Evolutionary conservation across 2,329 filamentous ascomycete genomes (phyloP).

Genomic region (Scedosporium apiospermum): DNA sequence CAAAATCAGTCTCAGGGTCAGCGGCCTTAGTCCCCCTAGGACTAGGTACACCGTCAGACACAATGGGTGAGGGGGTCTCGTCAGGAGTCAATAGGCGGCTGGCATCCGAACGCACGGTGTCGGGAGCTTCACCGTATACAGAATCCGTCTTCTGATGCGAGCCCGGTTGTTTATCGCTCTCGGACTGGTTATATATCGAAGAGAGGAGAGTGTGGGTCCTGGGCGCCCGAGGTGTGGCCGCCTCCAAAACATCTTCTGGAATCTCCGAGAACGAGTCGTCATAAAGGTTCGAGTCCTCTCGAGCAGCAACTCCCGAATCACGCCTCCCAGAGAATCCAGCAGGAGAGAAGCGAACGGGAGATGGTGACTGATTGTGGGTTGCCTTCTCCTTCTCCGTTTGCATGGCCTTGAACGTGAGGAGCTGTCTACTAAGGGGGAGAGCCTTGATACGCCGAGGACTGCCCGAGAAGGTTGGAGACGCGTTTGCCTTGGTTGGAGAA

Average conservation of each 20-base stretch:
- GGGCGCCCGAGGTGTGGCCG: conserved; percentile 33
- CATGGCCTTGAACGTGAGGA: conserved; percentile 21
- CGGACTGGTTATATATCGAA: neutral
- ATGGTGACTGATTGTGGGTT: neutral
- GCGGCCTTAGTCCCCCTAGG: neutral
- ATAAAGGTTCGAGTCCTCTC: conserved; percentile 27
- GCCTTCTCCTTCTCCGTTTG: conserved; percentile 10
- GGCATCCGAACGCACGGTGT: conserved; percentile 26
- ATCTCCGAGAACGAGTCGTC: conserved; percentile 51
- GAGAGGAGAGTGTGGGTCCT: neutral
- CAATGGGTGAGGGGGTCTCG: conserved; percentile 34
- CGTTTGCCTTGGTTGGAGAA: neutral
- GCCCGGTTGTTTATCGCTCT: neutral
- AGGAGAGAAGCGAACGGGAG: conserved; percentile 6
- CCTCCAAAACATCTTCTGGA: conserved; percentile 38
- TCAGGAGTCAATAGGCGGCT: conserved; percentile 44
- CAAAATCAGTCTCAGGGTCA: neutral
- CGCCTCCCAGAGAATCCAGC: neutral
- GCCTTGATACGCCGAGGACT: conserved; percentile 26
- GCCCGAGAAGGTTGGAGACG: conserved; percentile 19
- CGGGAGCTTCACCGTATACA: conserved; percentile 19
- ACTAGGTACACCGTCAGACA: conserved; percentile 10
- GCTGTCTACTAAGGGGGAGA: conserved; percentile 22
- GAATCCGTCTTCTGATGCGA: conserved; percentile 5
- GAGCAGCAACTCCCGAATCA: conserved; percentile 10